phyloP scores from a whole-genome alignment of 495 filamentous ascomycete genomes.

The Cladorrhinum samala region DNA sequence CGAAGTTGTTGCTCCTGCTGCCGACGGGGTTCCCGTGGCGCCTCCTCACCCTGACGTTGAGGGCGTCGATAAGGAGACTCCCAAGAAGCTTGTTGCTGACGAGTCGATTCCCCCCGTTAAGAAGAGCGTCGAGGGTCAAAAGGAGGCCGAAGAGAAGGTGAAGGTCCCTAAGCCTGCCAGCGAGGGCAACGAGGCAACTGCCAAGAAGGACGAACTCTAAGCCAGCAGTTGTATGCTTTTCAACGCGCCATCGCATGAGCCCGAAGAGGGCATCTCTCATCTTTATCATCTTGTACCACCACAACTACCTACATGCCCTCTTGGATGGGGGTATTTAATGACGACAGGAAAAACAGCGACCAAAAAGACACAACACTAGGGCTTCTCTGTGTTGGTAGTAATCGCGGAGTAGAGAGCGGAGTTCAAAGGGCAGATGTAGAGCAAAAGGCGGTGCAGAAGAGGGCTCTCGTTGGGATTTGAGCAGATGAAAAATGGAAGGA shows the following conservation, averaged over 20 bases:
- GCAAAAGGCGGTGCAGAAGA: not conserved
- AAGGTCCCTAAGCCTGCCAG: slow-evolving; percentile 66
- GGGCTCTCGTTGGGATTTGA: not conserved
- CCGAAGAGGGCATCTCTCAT: not conserved
- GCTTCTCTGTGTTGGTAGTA: not conserved
- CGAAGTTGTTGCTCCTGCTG: slow-evolving; percentile 48
- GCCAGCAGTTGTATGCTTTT: not conserved
- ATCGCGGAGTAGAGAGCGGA: not conserved
- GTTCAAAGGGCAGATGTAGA: not conserved
- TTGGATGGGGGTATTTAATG: not conserved
- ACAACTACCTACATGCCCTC: not conserved
- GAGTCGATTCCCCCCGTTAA: slow-evolving; percentile 44
- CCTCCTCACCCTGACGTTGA: slow-evolving; percentile 83
- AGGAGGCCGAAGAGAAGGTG: slow-evolving; percentile 48
- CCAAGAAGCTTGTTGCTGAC: slow-evolving; percentile 26
- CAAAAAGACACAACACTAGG: not conserved
- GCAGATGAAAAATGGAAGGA: not conserved
- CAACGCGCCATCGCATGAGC: not conserved
- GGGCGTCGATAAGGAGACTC: slow-evolving; percentile 38
- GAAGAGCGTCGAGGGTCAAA: slow-evolving; percentile 58
- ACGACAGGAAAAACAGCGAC: not conserved
- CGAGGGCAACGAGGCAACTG: slow-evolving; percentile 63
- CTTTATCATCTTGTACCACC: not conserved
- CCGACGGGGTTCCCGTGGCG: slow-evolving; percentile 43
- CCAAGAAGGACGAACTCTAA: slow-evolving; percentile 6